Conservation (phyloP, 2,329 filamentous ascomycete species). For the Trichoderma cornu-damae region DNA sequence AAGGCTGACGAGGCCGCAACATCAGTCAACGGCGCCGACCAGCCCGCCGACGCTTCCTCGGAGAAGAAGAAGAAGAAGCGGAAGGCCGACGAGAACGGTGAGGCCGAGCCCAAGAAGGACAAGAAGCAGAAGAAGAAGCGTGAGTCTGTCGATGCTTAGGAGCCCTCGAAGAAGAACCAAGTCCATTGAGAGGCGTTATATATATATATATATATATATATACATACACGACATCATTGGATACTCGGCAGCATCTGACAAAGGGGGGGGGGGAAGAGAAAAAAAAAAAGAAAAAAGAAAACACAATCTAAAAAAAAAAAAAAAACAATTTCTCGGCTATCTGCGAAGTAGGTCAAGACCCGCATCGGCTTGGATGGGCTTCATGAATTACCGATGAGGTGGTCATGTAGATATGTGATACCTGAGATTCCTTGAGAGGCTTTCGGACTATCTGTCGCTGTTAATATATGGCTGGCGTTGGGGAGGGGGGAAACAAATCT, state of each 20-base stretch:
- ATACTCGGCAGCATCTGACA: background rate
- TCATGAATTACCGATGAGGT: conserved; percentile 10
- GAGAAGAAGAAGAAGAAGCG: conserved; percentile 63
- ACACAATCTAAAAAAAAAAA: conserved; percentile 8
- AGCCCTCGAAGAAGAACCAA: conserved; percentile 19
- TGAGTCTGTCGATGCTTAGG: conserved; percentile 34
- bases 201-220: background rate
- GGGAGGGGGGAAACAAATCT: conserved; percentile 27
- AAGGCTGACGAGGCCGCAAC: conserved; percentile 55
- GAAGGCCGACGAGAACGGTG: conserved; percentile 62
- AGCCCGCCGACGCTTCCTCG: conserved; percentile 30
- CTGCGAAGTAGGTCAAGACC: conserved; percentile 11
- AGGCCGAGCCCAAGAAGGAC: conserved; percentile 55
- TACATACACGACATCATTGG: background rate
- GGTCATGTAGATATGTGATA: conserved; percentile 29
- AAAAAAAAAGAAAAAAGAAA: background rate
- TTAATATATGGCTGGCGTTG: conserved; percentile 31
- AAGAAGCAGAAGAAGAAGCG: conserved; percentile 50
- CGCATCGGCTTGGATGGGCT: conserved; percentile 11
- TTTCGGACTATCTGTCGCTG: conserved; percentile 24
- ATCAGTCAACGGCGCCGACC: conserved; percentile 41
- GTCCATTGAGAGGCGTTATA: background rate
- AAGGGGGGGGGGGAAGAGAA: conserved; percentile 5
- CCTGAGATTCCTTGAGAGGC: conserved; percentile 27
- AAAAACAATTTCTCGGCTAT: background rate